Evolutionary conservation across 495 filamentous ascomycete genomes (phyloP).

Genomic region (Margaritispora aquatica): DNA sequence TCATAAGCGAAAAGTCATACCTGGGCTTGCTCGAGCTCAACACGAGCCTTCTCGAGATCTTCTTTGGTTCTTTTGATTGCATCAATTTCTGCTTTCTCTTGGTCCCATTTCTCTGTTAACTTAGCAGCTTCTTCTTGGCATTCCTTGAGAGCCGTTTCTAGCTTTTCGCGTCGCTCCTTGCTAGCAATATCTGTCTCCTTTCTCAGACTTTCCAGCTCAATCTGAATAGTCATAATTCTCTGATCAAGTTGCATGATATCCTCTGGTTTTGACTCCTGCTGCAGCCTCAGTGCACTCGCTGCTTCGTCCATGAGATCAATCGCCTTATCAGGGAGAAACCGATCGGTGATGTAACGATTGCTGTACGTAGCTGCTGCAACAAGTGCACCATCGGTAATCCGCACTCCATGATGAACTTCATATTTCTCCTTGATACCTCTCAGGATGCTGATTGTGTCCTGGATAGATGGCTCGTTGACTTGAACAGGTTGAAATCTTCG

Average conservation of each 20-base stretch:
- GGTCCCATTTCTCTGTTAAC: conserved; percentile 79
- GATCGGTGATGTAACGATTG: conserved; percentile 94
- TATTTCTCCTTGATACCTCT: conserved; percentile 96
- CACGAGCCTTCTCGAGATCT: conserved; percentile 72
- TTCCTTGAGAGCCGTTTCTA: conserved; percentile 65
- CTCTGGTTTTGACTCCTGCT: conserved; percentile 96
- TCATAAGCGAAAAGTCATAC: conserved; percentile 3
- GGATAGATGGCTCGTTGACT: conserved; percentile 81
- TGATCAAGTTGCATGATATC: conserved; percentile 86
- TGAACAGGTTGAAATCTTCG: conserved; percentile 90
- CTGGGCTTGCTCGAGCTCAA: conserved; percentile 78
- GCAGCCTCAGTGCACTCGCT: conserved; percentile 79
- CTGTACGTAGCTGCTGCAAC: conserved; percentile 89
- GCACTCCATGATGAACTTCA: conserved; percentile 91
- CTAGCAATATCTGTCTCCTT: conserved; percentile 91
- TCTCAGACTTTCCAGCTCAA: conserved; percentile 90
- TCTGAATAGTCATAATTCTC: conserved; percentile 94
- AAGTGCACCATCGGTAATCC: conserved; percentile 87
- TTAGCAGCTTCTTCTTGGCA: conserved; percentile 62
- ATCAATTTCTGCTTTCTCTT: conserved; percentile 79
- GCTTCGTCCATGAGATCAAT: conserved; percentile 97
- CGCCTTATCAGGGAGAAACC: conserved; percentile 92
- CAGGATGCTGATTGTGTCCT: conserved; percentile 91
- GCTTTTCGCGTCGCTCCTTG: conserved; percentile 78
- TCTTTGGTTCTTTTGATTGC: conserved; percentile 79